Base-by-base conservation (phyloP, 2,329 filamentous ascomycete genomes). In the Alternaria conjuncta region DNA sequence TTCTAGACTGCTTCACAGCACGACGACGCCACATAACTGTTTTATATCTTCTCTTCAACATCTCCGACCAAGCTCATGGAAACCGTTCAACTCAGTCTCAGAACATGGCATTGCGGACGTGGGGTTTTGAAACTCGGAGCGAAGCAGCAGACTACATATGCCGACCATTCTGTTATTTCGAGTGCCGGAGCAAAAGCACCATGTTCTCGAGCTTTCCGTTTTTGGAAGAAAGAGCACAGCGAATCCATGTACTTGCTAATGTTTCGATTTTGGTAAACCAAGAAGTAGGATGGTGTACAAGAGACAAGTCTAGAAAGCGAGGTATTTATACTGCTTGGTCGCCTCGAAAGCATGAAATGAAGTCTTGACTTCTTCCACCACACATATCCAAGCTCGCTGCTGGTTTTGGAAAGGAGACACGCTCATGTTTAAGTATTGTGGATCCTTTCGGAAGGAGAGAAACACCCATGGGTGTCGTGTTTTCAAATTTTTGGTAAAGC, bases 21-120 rank as follows among this genome's bases (percentile, higher is more conserved):
- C 15, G 1, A 36, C 30, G 4, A 3, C 8, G 30, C 13, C 13
- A 6, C 13, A 36, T 36, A 11, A n/a, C n/a, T n/a, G n/a, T 28
- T 41, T 6, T 4, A 0, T 1, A 11, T 41, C 2, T 18, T 18
- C 4, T 11, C 15, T 6, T 41, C 4, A 3, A 3, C 4, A 18
- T 41, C 2, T 18, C 10, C 36, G 15, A 41, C 4, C 4, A 18
- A 10, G 36, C 5, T 3, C 5, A 11, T 11, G 36, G 0, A 18
- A 18, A 0, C n/a, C 3, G n/a, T 8, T 41, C 36, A 11, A 18
- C n/a, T 1, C n/a, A 41, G 36, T 41, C 36, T 0, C 36, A 41
- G 1, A 18, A 18, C 32, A 41, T n/a, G n/a, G n/a, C n/a, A n/a
- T n/a, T n/a, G n/a, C n/a, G n/a, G n/a, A n/a, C n/a, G n/a, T n/a